These are phyloP conservation scores for Diaporthe vaccinii DNA, from an alignment of 2,329 filamentous ascomycete species.

Conservation along the genomic window DNA sequence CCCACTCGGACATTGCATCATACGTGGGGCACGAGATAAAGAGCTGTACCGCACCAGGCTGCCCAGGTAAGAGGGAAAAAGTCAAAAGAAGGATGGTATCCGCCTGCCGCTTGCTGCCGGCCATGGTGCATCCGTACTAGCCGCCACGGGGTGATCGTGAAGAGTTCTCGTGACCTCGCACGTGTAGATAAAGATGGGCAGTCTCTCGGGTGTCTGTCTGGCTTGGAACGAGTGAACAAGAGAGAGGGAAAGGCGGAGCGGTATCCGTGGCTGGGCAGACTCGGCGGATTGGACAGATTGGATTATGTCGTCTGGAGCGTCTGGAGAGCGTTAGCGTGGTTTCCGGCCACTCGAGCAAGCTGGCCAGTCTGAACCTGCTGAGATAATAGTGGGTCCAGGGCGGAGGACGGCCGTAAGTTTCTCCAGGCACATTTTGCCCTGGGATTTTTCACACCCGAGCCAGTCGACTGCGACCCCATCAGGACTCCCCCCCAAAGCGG, in stretches of 20 bases:
- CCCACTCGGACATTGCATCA: slow-evolving; percentile 37
- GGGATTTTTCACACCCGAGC: slow-evolving; percentile 20
- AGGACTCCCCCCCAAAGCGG: slow-evolving; percentile 14
- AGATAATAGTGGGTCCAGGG: slow-evolving; percentile 24
- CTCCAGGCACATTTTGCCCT: slow-evolving; percentile 33
- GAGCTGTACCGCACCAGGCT: neutral
- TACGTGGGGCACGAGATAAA: slow-evolving; percentile 31
- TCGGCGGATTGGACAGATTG: neutral
- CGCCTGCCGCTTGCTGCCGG: slow-evolving; percentile 11
- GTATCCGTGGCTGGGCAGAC: neutral
- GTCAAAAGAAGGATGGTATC: slow-evolving; percentile 5
- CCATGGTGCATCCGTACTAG: slow-evolving; percentile 20
- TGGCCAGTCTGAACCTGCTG: neutral
- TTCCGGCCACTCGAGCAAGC: neutral
- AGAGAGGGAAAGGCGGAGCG: neutral
- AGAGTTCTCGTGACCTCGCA: slow-evolving; percentile 7
- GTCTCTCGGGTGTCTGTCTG: neutral
- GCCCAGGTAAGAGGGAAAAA: neutral
- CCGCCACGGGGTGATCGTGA: slow-evolving; percentile 11
- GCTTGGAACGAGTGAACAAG: neutral
- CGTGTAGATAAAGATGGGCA: slow-evolving; percentile 30
- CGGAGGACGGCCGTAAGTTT: slow-evolving; percentile 37
- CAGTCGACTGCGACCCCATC: slow-evolving; percentile 31
- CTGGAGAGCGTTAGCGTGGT: neutral
- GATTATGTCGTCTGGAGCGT: neutral